Evolutionary conservation across 176 grass and related monocot species (phyloP), one percentile per base, ranked within the genome.

Genomic region (Zea luxurians): DNA sequence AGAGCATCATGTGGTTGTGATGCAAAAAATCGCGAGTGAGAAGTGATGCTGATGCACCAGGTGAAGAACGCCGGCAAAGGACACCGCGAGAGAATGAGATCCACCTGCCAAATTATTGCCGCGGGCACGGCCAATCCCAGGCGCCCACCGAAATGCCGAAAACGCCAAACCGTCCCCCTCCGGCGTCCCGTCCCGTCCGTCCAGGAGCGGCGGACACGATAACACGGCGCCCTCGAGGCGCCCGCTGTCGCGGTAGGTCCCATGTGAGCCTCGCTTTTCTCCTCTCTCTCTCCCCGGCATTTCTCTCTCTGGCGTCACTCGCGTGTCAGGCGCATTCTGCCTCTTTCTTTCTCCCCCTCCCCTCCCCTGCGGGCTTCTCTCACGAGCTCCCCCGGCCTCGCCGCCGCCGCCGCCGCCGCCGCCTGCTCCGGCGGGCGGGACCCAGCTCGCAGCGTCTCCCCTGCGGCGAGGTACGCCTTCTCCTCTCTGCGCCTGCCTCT

Each of bases 381-480:
- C 74, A 21, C 12, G 43, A 67, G 46, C 78, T 60, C 66, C 6
- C 60, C 8, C 35, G 11, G 37, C 54, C 8, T 36, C 71, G 76
- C 37, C 50, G 64, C 40, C 65, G 44, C 63, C 27, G 37, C 78
- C 11, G 40, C 44, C 45, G 2, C 43, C 65, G 34, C 71, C 47
- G 47, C n/a, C 38, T 46, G 61, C 38, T n/a, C 18, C 8, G 62
- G 63, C 48, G 81, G 76, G 81, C 46, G 70, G 66, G 76, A 57
- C 61, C 60, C 87, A 34, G 10, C 47, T 15, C 68, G 2, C 79
- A 10, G 52, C 40, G 35, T 75, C 52, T 13, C 68, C 16, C 78
- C 77, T 3, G 65, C 41, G 7, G 50, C 54, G 41, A 79, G 88
- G 88, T 90, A 64, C 20, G 87, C 4, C 1, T 42, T 17, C 41